Percentiles rank a stretch among this genome's conserved stretches.
Evolutionary conservation across 2,329 filamentous ascomycete genomes (phyloP).

Genomic region (Botrytis aclada): DNA sequence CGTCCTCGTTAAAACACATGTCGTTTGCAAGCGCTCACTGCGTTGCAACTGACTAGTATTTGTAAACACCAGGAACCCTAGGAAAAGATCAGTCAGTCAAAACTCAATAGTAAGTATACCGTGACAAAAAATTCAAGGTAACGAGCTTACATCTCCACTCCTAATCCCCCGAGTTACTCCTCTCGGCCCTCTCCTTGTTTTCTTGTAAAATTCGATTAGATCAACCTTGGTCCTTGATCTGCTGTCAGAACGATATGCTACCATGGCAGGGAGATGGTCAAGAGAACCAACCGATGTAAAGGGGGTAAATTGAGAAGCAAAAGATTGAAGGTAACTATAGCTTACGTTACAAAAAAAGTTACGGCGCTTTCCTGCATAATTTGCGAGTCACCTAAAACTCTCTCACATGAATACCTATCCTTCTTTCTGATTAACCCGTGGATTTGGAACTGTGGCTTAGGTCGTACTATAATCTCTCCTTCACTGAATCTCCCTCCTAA

Average conservation of each 20-base stretch:
- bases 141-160: neutral
- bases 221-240: neutral
- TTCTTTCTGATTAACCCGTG: neutral
- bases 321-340: neutral
- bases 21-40: slow-evolving; percentile 3
- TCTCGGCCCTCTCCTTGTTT: neutral
- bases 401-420: neutral
- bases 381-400: neutral
- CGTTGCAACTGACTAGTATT: neutral
- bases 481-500: neutral
- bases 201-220: neutral
- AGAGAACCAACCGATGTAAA: slow-evolving; percentile 3
- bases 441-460: neutral
- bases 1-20: neutral
- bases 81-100: neutral
- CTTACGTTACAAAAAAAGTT: neutral
- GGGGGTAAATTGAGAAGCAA: neutral
- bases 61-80: neutral
- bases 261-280: neutral
- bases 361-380: slow-evolving; percentile 8
- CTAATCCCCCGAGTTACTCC: neutral
- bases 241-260: neutral
- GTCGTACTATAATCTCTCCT: neutral
- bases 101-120: neutral
- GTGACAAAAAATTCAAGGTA: slow-evolving; percentile 1